These are phyloP conservation scores for Cicer pinnatifidum DNA, from an alignment of 306 rosid species.

Conservation along the genomic window DNA sequence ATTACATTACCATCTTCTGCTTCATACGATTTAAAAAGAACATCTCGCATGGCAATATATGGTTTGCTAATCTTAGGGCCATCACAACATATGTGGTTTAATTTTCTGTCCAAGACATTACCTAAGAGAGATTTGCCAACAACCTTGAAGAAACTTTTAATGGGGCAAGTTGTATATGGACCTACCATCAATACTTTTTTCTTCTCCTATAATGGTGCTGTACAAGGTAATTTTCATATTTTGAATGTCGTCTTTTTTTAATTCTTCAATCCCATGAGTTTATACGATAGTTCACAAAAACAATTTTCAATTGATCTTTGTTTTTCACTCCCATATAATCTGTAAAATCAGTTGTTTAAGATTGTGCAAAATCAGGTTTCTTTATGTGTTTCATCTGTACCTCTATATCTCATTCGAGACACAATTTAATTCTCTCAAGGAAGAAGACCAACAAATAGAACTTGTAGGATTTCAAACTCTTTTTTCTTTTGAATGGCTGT, in stretches of 20 bases:
- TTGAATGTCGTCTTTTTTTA: neutral
- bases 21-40: constrained; percentile 60
- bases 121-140: constrained; percentile 63
- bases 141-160: constrained; percentile 69
- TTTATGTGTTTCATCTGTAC: too few species aligned
- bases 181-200: constrained; percentile 65
- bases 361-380: neutral
- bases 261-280: neutral
- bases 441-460: neutral
- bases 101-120: constrained; percentile 55
- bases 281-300: neutral
- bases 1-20: constrained; percentile 58
- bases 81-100: constrained; percentile 79
- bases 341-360: neutral
- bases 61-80: constrained; percentile 79
- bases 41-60: constrained; percentile 65
- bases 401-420: too few species aligned
- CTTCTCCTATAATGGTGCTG: constrained; percentile 70
- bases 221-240: constrained; percentile 58
- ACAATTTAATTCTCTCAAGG: neutral
- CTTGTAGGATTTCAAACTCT: neutral
- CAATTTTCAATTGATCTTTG: neutral
- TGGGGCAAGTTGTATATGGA: constrained; percentile 74
- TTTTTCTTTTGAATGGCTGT: neutral
- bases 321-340: neutral